Evolutionary conservation across 495 filamentous ascomycete genomes (phyloP), one percentile per base, ranked within the genome.

Genomic region (Trichoderma parareesei): DNA sequence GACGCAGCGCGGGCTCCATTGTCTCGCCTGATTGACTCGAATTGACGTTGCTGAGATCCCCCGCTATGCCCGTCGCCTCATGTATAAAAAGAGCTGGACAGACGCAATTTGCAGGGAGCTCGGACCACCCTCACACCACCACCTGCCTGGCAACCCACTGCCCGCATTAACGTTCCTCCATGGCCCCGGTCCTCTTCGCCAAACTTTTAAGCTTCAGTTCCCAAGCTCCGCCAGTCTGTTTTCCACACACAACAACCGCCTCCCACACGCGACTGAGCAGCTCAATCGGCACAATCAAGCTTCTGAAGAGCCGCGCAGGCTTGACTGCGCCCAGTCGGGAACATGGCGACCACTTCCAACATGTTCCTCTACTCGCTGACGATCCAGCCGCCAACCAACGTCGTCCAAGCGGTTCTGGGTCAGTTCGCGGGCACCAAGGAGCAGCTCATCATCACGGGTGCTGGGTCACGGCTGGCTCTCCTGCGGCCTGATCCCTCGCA

Each of bases 301-400:
- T 18, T 41, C 33, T 37, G 35, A 38, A 43, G 44, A 63, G 65
- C 79, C 76, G 77, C 78, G 78, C 81, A 78, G 79, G 78, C 77
- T 77, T 48, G 73, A 71, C 81, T 81, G 82, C 80, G 78, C 76
- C 72, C 65, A 60, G 64, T 61, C 65, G 68, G 61, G 64, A 90
- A 69, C 77, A 99, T 99, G 94, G 92, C 94, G 74, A 93, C 91
- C 66, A 96, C 92, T 53, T 96, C 92, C 69, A 91, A 90, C 71
- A 95, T 97, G 92, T 96, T 96, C 74, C 88, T 98, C 82, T 98
- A 98, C 80, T 92, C 90, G 60, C 80, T 98, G 74, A 97, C 95
- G 27, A 87, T 99, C 71, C 90, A 96, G 75, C 88, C 91, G 65
- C 90, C 95, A 37, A 90, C 92, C 61, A 88, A 92, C 43, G 83